These are phyloP conservation scores for Buxus sempervirens DNA, from an alignment of 164 flowering plant genomes.

Conservation along the genomic window DNA sequence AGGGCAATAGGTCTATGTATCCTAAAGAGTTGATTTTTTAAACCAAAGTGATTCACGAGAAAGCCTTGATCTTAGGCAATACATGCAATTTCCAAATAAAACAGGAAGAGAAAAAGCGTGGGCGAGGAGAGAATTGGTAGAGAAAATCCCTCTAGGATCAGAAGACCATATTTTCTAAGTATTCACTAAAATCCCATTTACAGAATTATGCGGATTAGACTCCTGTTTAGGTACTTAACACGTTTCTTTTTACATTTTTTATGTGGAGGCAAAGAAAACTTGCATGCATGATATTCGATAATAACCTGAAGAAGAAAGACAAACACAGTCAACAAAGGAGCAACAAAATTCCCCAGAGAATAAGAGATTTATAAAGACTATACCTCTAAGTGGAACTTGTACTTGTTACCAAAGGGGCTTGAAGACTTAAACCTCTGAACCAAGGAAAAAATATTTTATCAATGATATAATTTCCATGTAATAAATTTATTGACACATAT, in stretches of 20 bases:
- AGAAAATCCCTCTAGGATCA: too few species aligned
- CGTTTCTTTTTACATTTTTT: background rate
- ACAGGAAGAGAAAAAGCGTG: too few species aligned
- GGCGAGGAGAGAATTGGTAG: too few species aligned
- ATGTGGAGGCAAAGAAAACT: background rate
- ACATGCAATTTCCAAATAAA: too few species aligned
- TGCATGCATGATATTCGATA: background rate
- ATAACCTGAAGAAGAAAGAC: background rate
- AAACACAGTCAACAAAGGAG: background rate
- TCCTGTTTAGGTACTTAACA: background rate
- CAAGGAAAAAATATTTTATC: constrained; percentile 14
- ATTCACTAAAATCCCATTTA: too few species aligned
- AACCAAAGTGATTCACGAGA: too few species aligned
- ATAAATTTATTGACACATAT: background rate
- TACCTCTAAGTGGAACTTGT: constrained; percentile 96
- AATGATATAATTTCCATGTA: background rate
- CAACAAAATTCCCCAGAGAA: background rate
- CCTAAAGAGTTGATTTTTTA: too few species aligned
- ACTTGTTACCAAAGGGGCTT: constrained; percentile 85
- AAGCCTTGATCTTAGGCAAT: too few species aligned
- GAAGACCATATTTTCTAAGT: too few species aligned
- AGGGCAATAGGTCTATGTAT: too few species aligned
- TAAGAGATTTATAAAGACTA: background rate
- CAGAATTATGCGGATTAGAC: too few species aligned
- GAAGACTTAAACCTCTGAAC: constrained; percentile 82